Conservation (phyloP, 2,329 filamentous ascomycete genomes). For the Neurospora sp. region DNA sequence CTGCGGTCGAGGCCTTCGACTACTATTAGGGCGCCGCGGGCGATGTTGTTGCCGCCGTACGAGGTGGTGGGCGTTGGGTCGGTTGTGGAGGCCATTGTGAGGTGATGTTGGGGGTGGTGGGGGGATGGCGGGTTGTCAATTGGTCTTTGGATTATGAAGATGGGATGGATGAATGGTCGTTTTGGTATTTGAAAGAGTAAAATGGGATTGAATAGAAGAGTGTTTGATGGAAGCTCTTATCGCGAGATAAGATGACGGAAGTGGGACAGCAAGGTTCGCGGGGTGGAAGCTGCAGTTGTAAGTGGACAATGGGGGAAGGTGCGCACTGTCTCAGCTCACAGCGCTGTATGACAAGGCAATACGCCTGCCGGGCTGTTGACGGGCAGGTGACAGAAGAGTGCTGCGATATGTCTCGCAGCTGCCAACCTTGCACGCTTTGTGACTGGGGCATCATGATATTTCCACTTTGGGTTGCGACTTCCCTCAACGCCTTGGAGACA, state of each 20-base stretch:
- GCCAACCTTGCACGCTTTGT: neutral
- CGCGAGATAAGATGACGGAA: neutral
- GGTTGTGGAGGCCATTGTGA: neutral
- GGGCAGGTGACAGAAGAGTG: neutral
- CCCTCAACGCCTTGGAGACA: neutral
- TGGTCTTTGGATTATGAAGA: no score
- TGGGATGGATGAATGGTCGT: no score
- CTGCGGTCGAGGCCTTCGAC: slow-evolving; percentile 85
- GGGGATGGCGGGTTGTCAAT: no score
- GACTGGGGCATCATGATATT: neutral
- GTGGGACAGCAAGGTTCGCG: neutral
- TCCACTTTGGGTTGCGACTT: neutral
- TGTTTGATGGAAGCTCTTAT: neutral
- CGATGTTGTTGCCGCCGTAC: slow-evolving; percentile 10
- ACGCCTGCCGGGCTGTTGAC: neutral
- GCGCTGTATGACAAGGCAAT: neutral
- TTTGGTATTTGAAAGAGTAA: no score
- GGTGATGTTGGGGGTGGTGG: no score
- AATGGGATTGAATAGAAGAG: neutral
- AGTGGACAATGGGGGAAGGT: neutral
- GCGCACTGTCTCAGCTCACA: neutral
- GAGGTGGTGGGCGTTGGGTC: slow-evolving; percentile 1
- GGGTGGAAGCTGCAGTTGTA: neutral
- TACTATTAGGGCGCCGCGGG: slow-evolving; percentile 66
- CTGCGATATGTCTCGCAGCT: neutral